Conservation (phyloP, 2,329 filamentous ascomycete genomes). For the Metarhizium sp. region DNA sequence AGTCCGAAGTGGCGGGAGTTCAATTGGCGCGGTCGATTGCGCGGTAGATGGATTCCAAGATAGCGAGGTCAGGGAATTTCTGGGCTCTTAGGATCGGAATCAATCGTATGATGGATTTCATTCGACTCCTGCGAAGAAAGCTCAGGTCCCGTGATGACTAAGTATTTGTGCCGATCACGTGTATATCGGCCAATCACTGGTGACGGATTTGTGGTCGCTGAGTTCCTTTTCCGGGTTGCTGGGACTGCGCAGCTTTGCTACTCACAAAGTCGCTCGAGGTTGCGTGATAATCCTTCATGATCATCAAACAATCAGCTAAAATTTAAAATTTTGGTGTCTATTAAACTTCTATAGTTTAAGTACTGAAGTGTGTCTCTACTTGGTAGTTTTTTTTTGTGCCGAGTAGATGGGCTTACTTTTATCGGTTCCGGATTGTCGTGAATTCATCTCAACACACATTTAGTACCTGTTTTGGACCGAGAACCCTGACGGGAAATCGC, state of each 20-base stretch:
- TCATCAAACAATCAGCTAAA: too few species aligned
- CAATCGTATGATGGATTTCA: conserved; percentile 21
- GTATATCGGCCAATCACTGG: background rate
- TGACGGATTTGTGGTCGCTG: background rate
- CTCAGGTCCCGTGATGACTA: conserved; percentile 15
- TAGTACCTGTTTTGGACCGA: too few species aligned
- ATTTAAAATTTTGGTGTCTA: too few species aligned
- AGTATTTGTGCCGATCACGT: conserved; percentile 4
- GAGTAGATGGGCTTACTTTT: too few species aligned
- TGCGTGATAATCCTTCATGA: too few species aligned
- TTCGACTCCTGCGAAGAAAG: conserved; percentile 9
- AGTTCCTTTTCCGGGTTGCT: background rate
- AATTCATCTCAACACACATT: too few species aligned
- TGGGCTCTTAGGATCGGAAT: conserved; percentile 14
- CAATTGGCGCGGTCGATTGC: conserved; percentile 24
- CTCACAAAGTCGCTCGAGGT: too few species aligned
- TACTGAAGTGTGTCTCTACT: too few species aligned
- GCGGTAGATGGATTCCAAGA: conserved; percentile 9
- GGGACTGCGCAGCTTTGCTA: background rate
- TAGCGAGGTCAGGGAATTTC: conserved; percentile 13
- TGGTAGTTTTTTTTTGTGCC: too few species aligned
- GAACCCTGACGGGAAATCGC: too few species aligned
- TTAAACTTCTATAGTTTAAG: too few species aligned
- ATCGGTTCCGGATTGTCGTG: too few species aligned
- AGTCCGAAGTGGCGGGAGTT: conserved; percentile 12